A percentile compares a stretch with the other conserved stretches of the same genome.
phyloP scores from a whole-genome alignment of 1,139 yeast species.

The Kodamaea suecica region DNA sequence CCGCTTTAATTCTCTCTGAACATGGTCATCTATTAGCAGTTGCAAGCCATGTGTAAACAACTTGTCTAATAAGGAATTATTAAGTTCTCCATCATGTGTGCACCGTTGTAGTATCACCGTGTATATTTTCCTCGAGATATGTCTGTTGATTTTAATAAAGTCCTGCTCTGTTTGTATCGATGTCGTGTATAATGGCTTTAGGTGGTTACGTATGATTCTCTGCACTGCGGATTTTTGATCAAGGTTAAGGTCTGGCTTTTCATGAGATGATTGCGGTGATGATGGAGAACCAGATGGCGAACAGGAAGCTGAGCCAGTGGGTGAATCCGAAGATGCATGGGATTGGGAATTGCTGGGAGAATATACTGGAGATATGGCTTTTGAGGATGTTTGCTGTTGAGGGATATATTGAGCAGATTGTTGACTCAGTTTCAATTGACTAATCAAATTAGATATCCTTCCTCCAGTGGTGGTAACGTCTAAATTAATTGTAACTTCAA shows the following conservation, averaged over 20 bases:
- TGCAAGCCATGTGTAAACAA: slow-evolving; percentile 20
- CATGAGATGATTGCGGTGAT: slow-evolving; percentile 9
- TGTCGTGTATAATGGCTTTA: slow-evolving; percentile 44
- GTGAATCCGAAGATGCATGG: no score
- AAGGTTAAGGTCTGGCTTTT: slow-evolving; percentile 20
- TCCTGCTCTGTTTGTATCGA: slow-evolving; percentile 24
- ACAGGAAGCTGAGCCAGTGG: slow-evolving; percentile 3
- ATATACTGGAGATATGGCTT: neutral
- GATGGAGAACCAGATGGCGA: slow-evolving; percentile 7
- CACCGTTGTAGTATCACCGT: slow-evolving; percentile 19
- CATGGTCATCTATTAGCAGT: slow-evolving; percentile 23
- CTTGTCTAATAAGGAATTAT: slow-evolving; percentile 14
- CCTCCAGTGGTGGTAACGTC: slow-evolving; percentile 4
- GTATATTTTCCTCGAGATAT: slow-evolving; percentile 47
- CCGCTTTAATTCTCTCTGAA: slow-evolving; percentile 18
- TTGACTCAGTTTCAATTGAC: slow-evolving; percentile 21
- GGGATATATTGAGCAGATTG: neutral
- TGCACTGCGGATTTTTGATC: slow-evolving; percentile 53
- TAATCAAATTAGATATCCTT: slow-evolving; percentile 20
- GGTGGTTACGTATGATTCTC: slow-evolving; percentile 46
- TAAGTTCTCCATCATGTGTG: slow-evolving; percentile 10
- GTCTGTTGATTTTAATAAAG: slow-evolving; percentile 36
- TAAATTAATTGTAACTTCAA: slow-evolving; percentile 5
- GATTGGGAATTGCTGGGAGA: no score
- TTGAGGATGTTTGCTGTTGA: neutral